phyloP scores from a whole-genome alignment of 2,329 filamentous ascomycete genomes.

The Mariannaea sp. region DNA sequence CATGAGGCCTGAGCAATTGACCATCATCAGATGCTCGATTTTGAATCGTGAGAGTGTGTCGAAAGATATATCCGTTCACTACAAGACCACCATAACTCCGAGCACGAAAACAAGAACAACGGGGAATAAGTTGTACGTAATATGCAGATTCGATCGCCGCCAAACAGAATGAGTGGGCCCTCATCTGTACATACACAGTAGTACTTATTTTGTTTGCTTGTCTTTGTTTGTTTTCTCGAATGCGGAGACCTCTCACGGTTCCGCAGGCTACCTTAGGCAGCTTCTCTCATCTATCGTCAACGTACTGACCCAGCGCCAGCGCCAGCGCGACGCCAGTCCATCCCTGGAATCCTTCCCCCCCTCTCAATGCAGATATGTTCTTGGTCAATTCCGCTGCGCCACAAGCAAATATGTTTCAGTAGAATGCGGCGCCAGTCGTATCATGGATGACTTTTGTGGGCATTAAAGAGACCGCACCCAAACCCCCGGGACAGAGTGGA shows the following conservation, averaged over 20 bases:
- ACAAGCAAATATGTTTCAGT: slow-evolving; percentile 18
- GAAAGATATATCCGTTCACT: too few relatives aligned
- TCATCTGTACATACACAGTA: too few relatives aligned
- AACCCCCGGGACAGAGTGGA: slow-evolving; percentile 21
- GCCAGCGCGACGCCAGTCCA: slow-evolving; percentile 19
- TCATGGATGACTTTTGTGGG: slow-evolving; percentile 20
- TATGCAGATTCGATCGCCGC: too few relatives aligned
- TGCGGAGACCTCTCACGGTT: slow-evolving; percentile 14
- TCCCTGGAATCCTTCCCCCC: slow-evolving; percentile 14
- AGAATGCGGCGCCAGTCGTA: slow-evolving; percentile 14
- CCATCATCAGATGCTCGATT: too few relatives aligned
- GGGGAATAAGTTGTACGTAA: too few relatives aligned
- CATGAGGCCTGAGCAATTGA: too few relatives aligned
- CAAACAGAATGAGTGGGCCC: too few relatives aligned
- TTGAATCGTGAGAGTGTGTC: too few relatives aligned
- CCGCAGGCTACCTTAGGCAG: too few relatives aligned
- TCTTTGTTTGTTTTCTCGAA: slow-evolving; percentile 21
- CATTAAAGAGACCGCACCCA: slow-evolving; percentile 14
- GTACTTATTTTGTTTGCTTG: too few relatives aligned
- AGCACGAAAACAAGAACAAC: too few relatives aligned
- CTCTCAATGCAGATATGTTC: slow-evolving; percentile 14
- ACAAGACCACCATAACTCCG: too few relatives aligned
- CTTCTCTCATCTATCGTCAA: slow-evolving; percentile 11
- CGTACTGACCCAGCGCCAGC: not conserved
- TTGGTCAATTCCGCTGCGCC: slow-evolving; percentile 22